Percentiles rank a stretch among this genome's conserved stretches.
These are phyloP conservation scores for Lathyrus aphaca DNA, from an alignment of 306 rosid species.

Conservation along the genomic window DNA sequence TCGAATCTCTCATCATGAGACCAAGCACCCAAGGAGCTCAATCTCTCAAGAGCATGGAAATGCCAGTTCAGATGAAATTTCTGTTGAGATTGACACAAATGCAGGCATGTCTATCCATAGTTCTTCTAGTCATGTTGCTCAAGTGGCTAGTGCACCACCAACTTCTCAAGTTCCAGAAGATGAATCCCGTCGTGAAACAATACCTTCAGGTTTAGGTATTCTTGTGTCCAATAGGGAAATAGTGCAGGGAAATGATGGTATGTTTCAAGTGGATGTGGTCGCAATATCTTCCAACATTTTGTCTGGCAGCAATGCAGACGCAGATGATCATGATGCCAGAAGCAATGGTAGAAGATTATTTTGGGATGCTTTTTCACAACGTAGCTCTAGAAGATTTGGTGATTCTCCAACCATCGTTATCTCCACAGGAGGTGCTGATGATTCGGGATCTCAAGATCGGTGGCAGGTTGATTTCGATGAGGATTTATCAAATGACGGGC, in stretches of 20 bases:
- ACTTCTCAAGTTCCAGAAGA: constrained; percentile 55
- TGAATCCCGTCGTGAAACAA: constrained; percentile 57
- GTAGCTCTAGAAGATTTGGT: constrained; percentile 78
- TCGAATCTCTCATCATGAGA: constrained; percentile 47
- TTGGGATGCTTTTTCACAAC: constrained; percentile 89
- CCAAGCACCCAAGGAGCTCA: constrained; percentile 55
- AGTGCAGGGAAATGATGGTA: constrained; percentile 56
- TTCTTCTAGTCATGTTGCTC: constrained; percentile 51
- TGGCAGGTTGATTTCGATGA: constrained; percentile 94
- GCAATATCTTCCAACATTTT: constrained; percentile 75
- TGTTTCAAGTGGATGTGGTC: constrained; percentile 83
- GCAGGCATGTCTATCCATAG: constrained; percentile 38
- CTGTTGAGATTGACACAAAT: constrained; percentile 51
- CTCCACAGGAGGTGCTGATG: constrained; percentile 66
- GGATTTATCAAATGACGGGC: constrained; percentile 64
- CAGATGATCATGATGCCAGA: constrained; percentile 65
- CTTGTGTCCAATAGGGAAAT: constrained; percentile 76
- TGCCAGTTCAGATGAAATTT: constrained; percentile 44
- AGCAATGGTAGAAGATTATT: constrained; percentile 81
- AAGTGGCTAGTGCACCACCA: constrained; percentile 54
- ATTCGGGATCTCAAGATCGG: constrained; percentile 70
- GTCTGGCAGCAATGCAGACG: constrained; percentile 57
- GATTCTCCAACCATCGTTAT: constrained; percentile 76
- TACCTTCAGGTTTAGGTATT: constrained; percentile 75
- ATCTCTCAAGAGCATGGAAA: constrained; percentile 53